Evolutionary conservation across 441 rosid species (phyloP).

Genomic region (Hura crepitans): DNA sequence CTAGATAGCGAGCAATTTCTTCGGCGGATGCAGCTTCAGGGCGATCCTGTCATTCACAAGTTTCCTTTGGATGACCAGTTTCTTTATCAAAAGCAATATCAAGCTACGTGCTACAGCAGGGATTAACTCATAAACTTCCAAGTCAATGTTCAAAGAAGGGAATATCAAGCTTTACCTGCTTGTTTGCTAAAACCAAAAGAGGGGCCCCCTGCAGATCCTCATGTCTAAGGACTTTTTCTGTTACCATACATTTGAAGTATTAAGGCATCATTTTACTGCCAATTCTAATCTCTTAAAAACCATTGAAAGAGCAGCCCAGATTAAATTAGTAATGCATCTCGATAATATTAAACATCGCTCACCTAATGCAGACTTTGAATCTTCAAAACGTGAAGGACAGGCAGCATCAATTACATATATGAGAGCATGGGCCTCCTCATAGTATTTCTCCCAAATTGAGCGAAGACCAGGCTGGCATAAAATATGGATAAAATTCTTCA

Average conservation of each 20-base stretch:
- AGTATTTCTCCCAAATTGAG: slow-evolving; percentile 97
- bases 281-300: slow-evolving; percentile 1
- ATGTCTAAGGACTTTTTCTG: slow-evolving; percentile 91
- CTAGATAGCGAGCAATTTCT: slow-evolving; percentile 70
- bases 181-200: slow-evolving; percentile 81
- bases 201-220: slow-evolving; percentile 98
- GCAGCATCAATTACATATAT: slow-evolving; percentile 87
- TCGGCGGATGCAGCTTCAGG: slow-evolving; percentile 79
- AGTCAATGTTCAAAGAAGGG: not conserved
- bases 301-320: not conserved
- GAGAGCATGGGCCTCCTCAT: slow-evolving; percentile 95
- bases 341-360: slow-evolving; percentile 17
- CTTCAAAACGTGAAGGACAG: slow-evolving; percentile 86
- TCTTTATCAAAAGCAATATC: not conserved
- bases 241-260: slow-evolving; percentile 21
- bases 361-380: slow-evolving; percentile 91
- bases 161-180: slow-evolving; percentile 53
- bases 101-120: not conserved
- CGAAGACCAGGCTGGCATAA: slow-evolving; percentile 76
- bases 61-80: not conserved
- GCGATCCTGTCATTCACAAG: slow-evolving; percentile 58
- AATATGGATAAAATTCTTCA: slow-evolving; percentile 2
- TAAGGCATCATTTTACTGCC: slow-evolving; percentile 11
- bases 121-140: not conserved
- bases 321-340: not conserved